These are phyloP conservation scores for Moesziomyces aphidis DNA, from an alignment of 1,284 basidiomycete genomes.

Conservation along the genomic window DNA sequence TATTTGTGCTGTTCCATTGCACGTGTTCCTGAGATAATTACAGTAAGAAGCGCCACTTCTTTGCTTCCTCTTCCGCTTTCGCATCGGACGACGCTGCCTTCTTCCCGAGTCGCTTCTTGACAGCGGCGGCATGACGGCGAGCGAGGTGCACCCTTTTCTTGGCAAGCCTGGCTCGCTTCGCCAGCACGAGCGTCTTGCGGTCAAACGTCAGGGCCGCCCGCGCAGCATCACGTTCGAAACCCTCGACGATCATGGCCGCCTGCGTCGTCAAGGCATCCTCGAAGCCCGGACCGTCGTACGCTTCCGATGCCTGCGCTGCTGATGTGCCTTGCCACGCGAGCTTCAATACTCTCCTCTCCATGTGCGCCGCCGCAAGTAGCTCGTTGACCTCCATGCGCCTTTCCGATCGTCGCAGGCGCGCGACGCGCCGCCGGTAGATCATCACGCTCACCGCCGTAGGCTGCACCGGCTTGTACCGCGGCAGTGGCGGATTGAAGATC, in stretches of 20 bases:
- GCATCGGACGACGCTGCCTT: neutral
- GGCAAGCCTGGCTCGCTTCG: slow-evolving; percentile 50
- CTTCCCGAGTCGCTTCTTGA: slow-evolving; percentile 13
- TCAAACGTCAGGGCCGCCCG: slow-evolving; percentile 50
- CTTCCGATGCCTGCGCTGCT: neutral
- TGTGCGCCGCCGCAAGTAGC: slow-evolving; percentile 18
- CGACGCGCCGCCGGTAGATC: slow-evolving; percentile 55
- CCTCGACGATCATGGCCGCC: slow-evolving; percentile 10
- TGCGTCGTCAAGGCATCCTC: slow-evolving; percentile 11
- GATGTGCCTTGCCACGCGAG: slow-evolving; percentile 3
- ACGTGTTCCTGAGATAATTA: neutral
- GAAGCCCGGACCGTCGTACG: slow-evolving; percentile 6
- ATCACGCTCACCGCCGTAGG: slow-evolving; percentile 62
- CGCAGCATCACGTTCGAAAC: slow-evolving; percentile 46
- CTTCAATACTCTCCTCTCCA: slow-evolving; percentile 5
- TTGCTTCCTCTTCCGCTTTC: neutral
- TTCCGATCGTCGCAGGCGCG: slow-evolving; percentile 37
- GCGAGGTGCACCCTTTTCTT: slow-evolving; percentile 32
- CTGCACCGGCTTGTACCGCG: slow-evolving; percentile 64
- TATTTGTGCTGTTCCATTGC: too few species aligned
- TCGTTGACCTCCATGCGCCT: slow-evolving; percentile 45
- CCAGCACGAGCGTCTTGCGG: slow-evolving; percentile 44
- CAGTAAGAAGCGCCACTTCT: neutral
- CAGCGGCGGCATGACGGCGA: slow-evolving; percentile 16
- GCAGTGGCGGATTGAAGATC: slow-evolving; percentile 59